Evolutionary conservation across 305 asterid genomes (phyloP).

Genomic region (Lippia alba): DNA sequence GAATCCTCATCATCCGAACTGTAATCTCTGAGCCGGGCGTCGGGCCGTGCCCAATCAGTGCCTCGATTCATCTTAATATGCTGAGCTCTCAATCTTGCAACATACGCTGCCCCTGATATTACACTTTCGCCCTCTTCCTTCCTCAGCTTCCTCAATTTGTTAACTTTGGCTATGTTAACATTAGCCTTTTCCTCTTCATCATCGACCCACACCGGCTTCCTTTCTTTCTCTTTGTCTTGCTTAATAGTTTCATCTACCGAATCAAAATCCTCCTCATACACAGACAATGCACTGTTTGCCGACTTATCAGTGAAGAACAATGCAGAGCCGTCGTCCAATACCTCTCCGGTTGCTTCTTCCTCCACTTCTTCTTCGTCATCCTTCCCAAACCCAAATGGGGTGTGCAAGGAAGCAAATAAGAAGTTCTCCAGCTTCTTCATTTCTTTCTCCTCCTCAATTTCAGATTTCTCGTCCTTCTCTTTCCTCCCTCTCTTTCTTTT

Average conservation of each 20-base stretch:
- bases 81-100: slow-evolving; percentile 83
- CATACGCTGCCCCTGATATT: slow-evolving; percentile 69
- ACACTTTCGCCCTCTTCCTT: slow-evolving; percentile 75
- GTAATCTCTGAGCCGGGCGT: slow-evolving; percentile 41
- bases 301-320: slow-evolving; percentile 70
- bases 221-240: slow-evolving; percentile 35
- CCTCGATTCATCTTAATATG: slow-evolving; percentile 83
- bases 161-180: slow-evolving; percentile 73
- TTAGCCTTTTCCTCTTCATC: slow-evolving; percentile 80
- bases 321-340: slow-evolving; percentile 50
- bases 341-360: slow-evolving; percentile 45
- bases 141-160: slow-evolving; percentile 78
- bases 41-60: slow-evolving; percentile 81
- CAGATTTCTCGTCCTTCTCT: slow-evolving; percentile 42
- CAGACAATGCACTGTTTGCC: slow-evolving; percentile 62
- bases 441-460: slow-evolving; percentile 60
- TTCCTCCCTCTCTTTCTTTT: slow-evolving; percentile 56
- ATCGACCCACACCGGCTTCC: slow-evolving; percentile 81
- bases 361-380: slow-evolving; percentile 50
- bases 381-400: slow-evolving; percentile 66
- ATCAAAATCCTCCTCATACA: slow-evolving; percentile 61
- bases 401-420: slow-evolving; percentile 69
- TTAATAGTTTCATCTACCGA: slow-evolving; percentile 34
- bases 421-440: slow-evolving; percentile 65
- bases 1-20: slow-evolving; percentile 70